phyloP scores from a whole-genome alignment of 306 rosid species.

The Castanea mollissima region DNA sequence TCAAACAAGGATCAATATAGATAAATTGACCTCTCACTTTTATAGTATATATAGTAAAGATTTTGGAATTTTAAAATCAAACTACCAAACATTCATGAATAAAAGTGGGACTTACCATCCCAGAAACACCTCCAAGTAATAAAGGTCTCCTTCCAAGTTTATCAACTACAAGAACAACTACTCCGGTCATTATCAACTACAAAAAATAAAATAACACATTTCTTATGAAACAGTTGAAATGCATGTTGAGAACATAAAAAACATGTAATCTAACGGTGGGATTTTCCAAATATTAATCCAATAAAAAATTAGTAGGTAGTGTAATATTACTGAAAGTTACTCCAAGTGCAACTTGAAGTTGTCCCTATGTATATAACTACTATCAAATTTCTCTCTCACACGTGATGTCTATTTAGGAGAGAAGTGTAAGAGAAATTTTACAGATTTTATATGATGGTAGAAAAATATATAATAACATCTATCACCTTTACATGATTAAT shows the following conservation, averaged over 20 bases:
- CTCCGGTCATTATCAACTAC: conserved; percentile 90
- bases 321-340: too few species aligned
- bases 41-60: not conserved
- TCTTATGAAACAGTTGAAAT: not conserved
- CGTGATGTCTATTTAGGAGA: not conserved
- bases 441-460: not conserved
- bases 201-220: conserved; percentile 12
- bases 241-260: too few species aligned
- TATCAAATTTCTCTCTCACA: too few species aligned
- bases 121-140: conserved; percentile 88
- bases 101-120: conserved; percentile 59
- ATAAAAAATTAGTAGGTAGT: too few species aligned
- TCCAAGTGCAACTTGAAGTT: too few species aligned
- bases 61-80: conserved; percentile 13
- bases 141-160: conserved; percentile 94
- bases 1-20: not conserved
- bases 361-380: too few species aligned
- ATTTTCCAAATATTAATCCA: too few species aligned
- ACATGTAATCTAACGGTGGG: too few species aligned
- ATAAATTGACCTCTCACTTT: not conserved
- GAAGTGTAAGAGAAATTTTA: not conserved
- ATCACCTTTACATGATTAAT: not conserved
- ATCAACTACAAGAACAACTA: conserved; percentile 77
- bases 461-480: not conserved
- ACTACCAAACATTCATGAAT: not conserved